A percentile compares a stretch with the other conserved stretches of the same genome.
These are phyloP conservation scores for Atkinsonella texensis DNA, from an alignment of 2,329 filamentous ascomycete species.

Conservation along the genomic window DNA sequence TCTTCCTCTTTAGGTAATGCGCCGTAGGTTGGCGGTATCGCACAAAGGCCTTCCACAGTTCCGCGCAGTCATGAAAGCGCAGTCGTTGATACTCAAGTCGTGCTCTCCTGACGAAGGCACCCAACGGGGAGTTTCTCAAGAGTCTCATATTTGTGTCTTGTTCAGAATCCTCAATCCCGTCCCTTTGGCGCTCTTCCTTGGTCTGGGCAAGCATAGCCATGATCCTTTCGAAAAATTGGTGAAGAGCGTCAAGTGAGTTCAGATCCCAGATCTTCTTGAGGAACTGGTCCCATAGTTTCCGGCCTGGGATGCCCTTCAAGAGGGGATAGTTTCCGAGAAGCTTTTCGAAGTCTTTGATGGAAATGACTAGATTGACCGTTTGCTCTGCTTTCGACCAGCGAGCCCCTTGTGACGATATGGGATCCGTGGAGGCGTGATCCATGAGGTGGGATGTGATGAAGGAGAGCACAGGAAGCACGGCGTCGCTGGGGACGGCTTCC, in stretches of 20 bases:
- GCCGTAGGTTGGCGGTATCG: conserved; percentile 69
- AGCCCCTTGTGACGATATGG: conserved; percentile 14
- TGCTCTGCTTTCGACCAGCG: conserved; percentile 38
- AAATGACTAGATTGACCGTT: conserved; percentile 39
- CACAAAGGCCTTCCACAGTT: conserved; percentile 74
- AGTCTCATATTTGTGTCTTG: conserved; percentile 44
- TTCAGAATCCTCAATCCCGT: conserved; percentile 32
- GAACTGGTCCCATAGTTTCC: conserved; percentile 80
- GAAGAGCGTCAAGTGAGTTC: conserved; percentile 69
- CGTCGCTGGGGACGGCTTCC: conserved; percentile 52
- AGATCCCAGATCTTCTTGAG: conserved; percentile 73
- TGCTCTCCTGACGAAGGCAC: conserved; percentile 65
- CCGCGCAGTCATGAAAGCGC: conserved; percentile 65
- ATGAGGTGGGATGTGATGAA: conserved; percentile 66
- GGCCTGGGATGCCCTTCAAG: conserved; percentile 51
- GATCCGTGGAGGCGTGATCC: conserved; percentile 25
- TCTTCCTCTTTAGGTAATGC: conserved; percentile 49
- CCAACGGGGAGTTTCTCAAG: conserved; percentile 65
- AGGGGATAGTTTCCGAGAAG: conserved; percentile 41
- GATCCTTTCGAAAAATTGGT: conserved; percentile 58
- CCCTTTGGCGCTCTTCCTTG: conserved; percentile 45
- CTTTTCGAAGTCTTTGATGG: conserved; percentile 47
- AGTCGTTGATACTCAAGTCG: conserved; percentile 70
- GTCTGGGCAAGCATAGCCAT: conserved; percentile 46
- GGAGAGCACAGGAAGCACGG: conserved; percentile 64